phyloP scores from a whole-genome alignment of 2,329 filamentous ascomycete species.

The Fusarium udum region DNA sequence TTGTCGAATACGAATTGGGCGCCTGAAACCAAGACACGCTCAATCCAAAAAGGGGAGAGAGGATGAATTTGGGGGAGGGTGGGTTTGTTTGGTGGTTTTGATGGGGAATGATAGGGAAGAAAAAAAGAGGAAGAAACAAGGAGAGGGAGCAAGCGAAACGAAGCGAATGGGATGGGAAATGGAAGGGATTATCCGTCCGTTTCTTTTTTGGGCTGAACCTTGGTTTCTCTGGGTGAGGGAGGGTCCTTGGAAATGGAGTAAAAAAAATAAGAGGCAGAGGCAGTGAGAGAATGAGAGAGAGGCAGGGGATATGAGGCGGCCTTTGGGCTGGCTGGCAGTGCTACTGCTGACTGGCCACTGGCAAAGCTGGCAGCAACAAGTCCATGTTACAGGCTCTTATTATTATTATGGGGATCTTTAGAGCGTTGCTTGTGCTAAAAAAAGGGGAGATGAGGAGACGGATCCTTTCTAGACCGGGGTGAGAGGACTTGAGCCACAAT shows the following conservation, averaged over 20 bases:
- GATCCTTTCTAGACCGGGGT: constrained; percentile 7
- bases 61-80: background rate
- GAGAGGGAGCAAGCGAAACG: constrained; percentile 25
- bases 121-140: constrained; percentile 24
- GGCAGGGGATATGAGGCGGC: constrained; percentile 33
- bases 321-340: constrained; percentile 33
- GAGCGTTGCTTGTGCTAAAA: constrained; percentile 26
- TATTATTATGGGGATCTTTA: constrained; percentile 26
- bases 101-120: constrained; percentile 10
- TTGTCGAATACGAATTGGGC: constrained; percentile 26
- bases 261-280: constrained; percentile 9
- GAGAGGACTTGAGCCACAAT: constrained; percentile 18
- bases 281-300: constrained; percentile 11
- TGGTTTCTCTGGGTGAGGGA: constrained; percentile 2
- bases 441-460: constrained; percentile 27
- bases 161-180: constrained; percentile 29
- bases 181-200: constrained; percentile 35
- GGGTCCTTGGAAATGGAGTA: background rate
- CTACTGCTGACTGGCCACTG: constrained; percentile 22
- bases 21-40: constrained; percentile 29
- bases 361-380: constrained; percentile 2
- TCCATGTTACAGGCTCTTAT: background rate
- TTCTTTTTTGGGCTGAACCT: constrained; percentile 30
- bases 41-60: constrained; percentile 25
- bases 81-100: constrained; percentile 7